A percentile compares a stretch with the other conserved stretches of the same genome.
phyloP scores from a whole-genome alignment of 192 early-diverging fungal genomes.

The Chytriomyces confervae region DNA sequence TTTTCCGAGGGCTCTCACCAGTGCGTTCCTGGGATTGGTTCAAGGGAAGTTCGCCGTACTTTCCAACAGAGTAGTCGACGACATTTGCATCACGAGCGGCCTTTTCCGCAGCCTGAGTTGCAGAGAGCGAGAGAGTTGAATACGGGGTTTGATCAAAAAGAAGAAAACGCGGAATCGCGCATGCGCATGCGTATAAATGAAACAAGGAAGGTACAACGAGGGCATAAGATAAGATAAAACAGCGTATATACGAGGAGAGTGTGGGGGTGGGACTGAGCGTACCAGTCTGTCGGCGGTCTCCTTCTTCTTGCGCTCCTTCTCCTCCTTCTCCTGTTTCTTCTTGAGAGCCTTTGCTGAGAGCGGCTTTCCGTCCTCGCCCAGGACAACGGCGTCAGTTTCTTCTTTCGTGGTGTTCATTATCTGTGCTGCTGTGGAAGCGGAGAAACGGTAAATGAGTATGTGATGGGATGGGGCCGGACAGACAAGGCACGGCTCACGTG shows the following conservation, averaged over 20 bases:
- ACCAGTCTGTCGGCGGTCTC: constrained; percentile 57
- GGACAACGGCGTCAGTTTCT: constrained; percentile 29
- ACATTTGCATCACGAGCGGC: constrained; percentile 64
- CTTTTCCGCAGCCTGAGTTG: constrained; percentile 67
- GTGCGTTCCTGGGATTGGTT: constrained; percentile 85
- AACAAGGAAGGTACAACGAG: too few relatives aligned
- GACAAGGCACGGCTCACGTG: neutral
- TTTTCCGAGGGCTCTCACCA: constrained; percentile 40
- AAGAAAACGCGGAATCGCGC: neutral
- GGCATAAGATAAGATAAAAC: too few relatives aligned
- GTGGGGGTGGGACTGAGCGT: neutral
- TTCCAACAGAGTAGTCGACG: constrained; percentile 78
- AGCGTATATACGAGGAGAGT: too few relatives aligned
- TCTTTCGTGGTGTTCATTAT: neutral
- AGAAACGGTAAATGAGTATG: neutral
- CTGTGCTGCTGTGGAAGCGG: neutral
- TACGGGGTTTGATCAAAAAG: neutral
- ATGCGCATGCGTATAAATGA: neutral
- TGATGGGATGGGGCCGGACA: neutral
- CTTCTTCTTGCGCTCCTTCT: constrained; percentile 78
- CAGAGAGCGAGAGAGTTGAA: neutral
- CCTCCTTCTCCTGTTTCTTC: constrained; percentile 88
- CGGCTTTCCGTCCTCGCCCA: constrained; percentile 85
- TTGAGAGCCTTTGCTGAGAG: constrained; percentile 91
- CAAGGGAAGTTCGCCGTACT: constrained; percentile 85